Base-by-base conservation (phyloP, 1,284 basidiomycete species). In the Vanrija humicola region DNA sequence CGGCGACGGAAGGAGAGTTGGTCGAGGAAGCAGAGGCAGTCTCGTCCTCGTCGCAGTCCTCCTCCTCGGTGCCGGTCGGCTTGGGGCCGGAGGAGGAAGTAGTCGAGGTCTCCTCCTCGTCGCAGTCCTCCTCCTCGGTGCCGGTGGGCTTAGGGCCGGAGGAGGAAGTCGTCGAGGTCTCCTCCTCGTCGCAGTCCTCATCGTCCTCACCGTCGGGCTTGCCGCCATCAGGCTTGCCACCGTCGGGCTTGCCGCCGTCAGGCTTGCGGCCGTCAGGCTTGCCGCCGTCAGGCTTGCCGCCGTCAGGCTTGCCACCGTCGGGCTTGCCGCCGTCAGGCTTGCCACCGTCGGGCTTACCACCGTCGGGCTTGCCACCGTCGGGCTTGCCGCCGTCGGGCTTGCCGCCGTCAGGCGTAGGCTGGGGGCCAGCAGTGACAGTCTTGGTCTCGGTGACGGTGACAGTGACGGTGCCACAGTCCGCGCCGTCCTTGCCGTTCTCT, bases 31-130 rank as follows among this genome's bases (percentile, higher is more conserved):
- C 5, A 6, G 50, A 23, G 19, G 45, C 46, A n/a, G 51, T 14
- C 18, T 44, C 50, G 29, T 46, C 50, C 34, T 52, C 50, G 5
- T 47, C 46, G 28, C 29, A 48, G 34, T 38, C 34, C 19, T 48
- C 46, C 46, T 47, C 46, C 28, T 47, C 46, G 6, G 6, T 28
- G 28, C 10, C 28, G 28, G 21, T 23, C 3, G 21, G 21, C 21
- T 23, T 23, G 21, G 21, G 21, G 21, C 21, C 21, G 21, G 21
- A 2, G 21, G 21, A 23, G 21, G 21, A 23, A 23, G 21, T 23
- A 5, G 21, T 23, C 21, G 21, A 23, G 21, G 21, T 23, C 28
- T 34, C 34, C 34, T 34, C 34, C 34, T 34, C 34, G 9, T 34
- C 34, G 34, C 34, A 34, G 34, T 34, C 34, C 34, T 34, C 34